Evolutionary conservation across 2,329 filamentous ascomycete species (phyloP).

Genomic region (Pseudonectria foliicola): DNA sequence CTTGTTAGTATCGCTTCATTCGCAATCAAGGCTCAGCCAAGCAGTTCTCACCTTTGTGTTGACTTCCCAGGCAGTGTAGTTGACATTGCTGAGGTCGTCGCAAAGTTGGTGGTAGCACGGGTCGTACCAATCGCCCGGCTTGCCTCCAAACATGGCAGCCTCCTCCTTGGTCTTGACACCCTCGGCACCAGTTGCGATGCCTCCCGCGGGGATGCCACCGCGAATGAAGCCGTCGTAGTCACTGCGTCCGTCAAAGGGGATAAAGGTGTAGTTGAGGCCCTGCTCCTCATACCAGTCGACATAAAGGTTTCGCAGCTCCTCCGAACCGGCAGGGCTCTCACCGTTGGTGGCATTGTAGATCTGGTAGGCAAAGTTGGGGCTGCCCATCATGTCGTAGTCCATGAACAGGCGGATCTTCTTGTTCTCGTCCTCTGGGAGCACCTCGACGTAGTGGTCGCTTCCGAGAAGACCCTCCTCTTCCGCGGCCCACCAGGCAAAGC

Average conservation of each 20-base stretch:
- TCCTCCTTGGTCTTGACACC: constrained; percentile 66
- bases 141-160: constrained; percentile 61
- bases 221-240: constrained; percentile 75
- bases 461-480: constrained; percentile 61
- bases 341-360: constrained; percentile 67
- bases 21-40: neutral
- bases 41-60: constrained; percentile 47
- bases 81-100: constrained; percentile 51
- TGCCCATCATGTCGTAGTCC: constrained; percentile 66
- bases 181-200: constrained; percentile 72
- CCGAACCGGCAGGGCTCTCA: constrained; percentile 62
- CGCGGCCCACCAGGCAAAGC: constrained; percentile 61
- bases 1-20: constrained; percentile 10
- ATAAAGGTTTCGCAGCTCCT: constrained; percentile 62
- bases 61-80: constrained; percentile 52
- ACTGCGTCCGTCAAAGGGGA: constrained; percentile 69
- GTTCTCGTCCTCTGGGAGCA: constrained; percentile 51
- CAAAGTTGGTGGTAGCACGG: constrained; percentile 56
- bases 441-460: constrained; percentile 54
- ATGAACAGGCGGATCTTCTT: constrained; percentile 57
- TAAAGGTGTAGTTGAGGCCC: constrained; percentile 60
- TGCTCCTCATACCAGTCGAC: constrained; percentile 57
- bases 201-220: constrained; percentile 65
- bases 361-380: constrained; percentile 58
- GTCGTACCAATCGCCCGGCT: constrained; percentile 53